Conservation (phyloP, 345 rosid genomes). For the Physaria fendleri region DNA sequence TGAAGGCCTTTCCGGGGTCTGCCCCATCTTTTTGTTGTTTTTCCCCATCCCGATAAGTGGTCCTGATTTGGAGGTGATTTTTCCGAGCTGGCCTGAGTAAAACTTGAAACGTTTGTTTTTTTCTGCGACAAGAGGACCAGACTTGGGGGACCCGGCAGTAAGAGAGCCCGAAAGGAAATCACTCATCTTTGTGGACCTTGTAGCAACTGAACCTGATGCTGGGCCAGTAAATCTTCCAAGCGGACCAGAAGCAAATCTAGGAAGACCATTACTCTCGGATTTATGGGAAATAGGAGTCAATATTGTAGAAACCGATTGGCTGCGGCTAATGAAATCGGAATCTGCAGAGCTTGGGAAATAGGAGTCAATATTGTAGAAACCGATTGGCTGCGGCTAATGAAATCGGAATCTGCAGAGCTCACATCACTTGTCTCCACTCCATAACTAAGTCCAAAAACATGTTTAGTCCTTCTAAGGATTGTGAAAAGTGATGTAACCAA, state of each 20-base stretch:
- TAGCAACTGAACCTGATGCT: slow-evolving; percentile 41
- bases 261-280: slow-evolving; percentile 37
- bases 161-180: slow-evolving; percentile 87
- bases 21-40: slow-evolving; percentile 53
- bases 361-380: slow-evolving; percentile 59
- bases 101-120: slow-evolving; percentile 37
- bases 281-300: slow-evolving; percentile 50
- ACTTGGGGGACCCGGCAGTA: slow-evolving; percentile 35
- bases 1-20: slow-evolving; percentile 38
- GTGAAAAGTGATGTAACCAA: slow-evolving; percentile 81
- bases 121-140: slow-evolving; percentile 41
- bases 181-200: slow-evolving; percentile 39
- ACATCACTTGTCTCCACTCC: slow-evolving; percentile 37
- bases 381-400: slow-evolving; percentile 54
- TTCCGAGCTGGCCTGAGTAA: slow-evolving; percentile 64
- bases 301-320: slow-evolving; percentile 64
- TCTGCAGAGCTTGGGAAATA: slow-evolving; percentile 35
- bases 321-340: slow-evolving; percentile 51
- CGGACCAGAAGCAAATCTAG: slow-evolving; percentile 84
- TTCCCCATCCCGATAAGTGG: slow-evolving; percentile 41
- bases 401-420: slow-evolving; percentile 43
- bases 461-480: slow-evolving; percentile 50
- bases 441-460: slow-evolving; percentile 59
- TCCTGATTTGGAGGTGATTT: slow-evolving; percentile 52
- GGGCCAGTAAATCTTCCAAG: slow-evolving; percentile 45